Conservation (phyloP, 1,284 basidiomycete genomes). For the Boletus sp. region DNA sequence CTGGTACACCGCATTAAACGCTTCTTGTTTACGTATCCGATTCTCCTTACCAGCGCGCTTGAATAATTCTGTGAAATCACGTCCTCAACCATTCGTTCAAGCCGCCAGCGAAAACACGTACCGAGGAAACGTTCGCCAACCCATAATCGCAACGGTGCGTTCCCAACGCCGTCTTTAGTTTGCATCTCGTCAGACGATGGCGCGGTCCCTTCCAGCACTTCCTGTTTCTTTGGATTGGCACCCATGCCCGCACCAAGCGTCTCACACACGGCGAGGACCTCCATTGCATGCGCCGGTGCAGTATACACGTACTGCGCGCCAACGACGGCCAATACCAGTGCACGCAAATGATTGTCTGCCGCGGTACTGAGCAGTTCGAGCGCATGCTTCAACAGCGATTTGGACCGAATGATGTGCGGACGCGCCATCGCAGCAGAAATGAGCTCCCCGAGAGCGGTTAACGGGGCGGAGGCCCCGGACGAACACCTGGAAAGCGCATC, state of each 20-base stretch:
- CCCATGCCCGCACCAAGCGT: conserved; percentile 68
- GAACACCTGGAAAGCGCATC: conserved; percentile 31
- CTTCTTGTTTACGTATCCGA: conserved; percentile 38
- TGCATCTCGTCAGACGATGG: conserved; percentile 15
- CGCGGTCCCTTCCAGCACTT: conserved; percentile 17
- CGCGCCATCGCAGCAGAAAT: conserved; percentile 27
- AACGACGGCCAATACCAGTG: conserved; percentile 60
- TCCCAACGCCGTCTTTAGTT: conserved; percentile 42
- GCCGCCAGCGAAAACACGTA: conserved; percentile 31
- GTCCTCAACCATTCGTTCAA: neutral
- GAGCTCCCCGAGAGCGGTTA: conserved; percentile 29
- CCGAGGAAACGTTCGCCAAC: conserved; percentile 65
- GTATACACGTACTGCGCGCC: conserved; percentile 69
- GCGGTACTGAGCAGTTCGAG: conserved; percentile 52
- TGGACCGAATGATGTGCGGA: conserved; percentile 34
- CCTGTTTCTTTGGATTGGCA: conserved; percentile 29
- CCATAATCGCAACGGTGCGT: conserved; percentile 64
- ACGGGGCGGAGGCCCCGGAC: conserved; percentile 21
- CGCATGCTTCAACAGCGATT: conserved; percentile 57
- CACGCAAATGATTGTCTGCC: conserved; percentile 68
- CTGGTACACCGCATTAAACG: conserved; percentile 27
- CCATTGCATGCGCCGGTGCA: conserved; percentile 58
- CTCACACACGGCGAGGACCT: conserved; percentile 60
- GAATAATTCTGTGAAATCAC: conserved; percentile 44
- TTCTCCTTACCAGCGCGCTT: conserved; percentile 48